Evolutionary conservation across 139 green algal genomes (phyloP), one percentile per base, ranked within the genome.

Genomic region (Eudorina sp.): DNA sequence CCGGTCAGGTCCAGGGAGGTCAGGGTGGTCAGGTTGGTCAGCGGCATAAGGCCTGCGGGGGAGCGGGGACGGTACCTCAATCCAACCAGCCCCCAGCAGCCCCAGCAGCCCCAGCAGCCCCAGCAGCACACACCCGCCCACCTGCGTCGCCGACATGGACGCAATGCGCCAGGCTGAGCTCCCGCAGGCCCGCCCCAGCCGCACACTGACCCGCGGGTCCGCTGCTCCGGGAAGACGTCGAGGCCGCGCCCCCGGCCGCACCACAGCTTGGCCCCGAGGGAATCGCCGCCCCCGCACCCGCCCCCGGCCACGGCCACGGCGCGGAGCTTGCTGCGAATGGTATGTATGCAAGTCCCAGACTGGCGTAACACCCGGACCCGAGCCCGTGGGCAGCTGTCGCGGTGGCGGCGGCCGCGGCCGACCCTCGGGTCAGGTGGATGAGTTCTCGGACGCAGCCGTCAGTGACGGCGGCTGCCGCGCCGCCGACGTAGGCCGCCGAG

Each of bases 71-170:
- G n/a, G 29, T 13, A 43, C 3, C n/a, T 6, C 64, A 41, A 73
- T 73, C 64, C 64, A 16, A 73, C 16, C 51, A 60, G 51, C 55
- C 13, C 55, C 16, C 55, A 68, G 21, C 55, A 29, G 55, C 14
- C 29, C 62, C 27, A 5, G 4, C 62, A 40, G 14, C 16, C 29
- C n/a, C 62, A 40, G 5, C 62, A 55, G 6, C 11, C 25, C 40
- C 40, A 53, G 40, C 70, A 43, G 31, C 36, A 25, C 68, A 7
- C 34, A 45, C 45, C 53, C 4, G 13, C 85, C 19, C 46, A 93
- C 91, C 91, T 84, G 64, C 85, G 76, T 95, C 92, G 6, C 76
- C 89, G 3, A 95, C 66, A 74, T 93, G 92, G 38, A 95, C 92
- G 53, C 92, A 95, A 55, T 94, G 92, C 38, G 89, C 79, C 8